phyloP scores from a whole-genome alignment of 352 stramenopile species.

The Phytophthora rubi region DNA sequence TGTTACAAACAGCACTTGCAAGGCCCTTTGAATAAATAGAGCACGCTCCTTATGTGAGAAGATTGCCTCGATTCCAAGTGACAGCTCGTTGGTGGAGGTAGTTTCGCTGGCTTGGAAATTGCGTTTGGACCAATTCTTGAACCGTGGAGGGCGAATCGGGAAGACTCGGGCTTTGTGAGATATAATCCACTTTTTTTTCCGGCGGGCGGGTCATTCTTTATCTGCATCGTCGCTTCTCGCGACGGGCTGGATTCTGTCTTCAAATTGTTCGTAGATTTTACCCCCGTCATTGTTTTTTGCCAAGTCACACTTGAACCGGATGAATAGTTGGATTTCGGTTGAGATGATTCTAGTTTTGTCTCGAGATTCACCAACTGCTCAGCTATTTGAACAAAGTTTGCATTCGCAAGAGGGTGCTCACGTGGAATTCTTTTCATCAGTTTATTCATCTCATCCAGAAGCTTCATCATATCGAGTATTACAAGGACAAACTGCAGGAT shows the following conservation, averaged over 20 bases:
- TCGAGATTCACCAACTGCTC: background rate
- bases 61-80: background rate
- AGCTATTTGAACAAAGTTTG: background rate
- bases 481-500: slow-evolving; percentile 3
- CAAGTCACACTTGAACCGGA: background rate
- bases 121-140: background rate
- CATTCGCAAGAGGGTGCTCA: background rate
- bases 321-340: background rate
- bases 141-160: background rate
- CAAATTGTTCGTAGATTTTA: background rate
- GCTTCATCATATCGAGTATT: background rate
- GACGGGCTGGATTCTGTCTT: background rate
- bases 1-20: background rate
- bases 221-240: background rate
- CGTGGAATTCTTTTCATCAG: background rate
- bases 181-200: background rate
- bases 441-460: background rate
- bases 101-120: background rate
- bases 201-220: background rate
- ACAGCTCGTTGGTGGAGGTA: background rate
- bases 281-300: background rate
- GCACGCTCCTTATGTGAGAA: background rate
- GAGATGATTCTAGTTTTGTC: background rate
- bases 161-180: background rate
- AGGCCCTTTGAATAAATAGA: background rate